These are phyloP conservation scores for Rubia balearica DNA, from an alignment of 305 asterid species.

Conservation along the genomic window DNA sequence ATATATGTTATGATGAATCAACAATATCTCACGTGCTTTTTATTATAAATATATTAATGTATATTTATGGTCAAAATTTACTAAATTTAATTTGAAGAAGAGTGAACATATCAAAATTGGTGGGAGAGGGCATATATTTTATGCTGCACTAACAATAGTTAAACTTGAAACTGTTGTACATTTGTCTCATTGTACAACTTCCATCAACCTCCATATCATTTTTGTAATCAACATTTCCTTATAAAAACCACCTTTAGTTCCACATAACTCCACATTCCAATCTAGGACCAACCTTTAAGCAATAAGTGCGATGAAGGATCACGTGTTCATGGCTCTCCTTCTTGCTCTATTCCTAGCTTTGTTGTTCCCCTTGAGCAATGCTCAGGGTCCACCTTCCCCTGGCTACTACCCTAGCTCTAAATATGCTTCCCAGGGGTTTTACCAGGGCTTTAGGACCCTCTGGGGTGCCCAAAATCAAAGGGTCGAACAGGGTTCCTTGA, in stretches of 20 bases:
- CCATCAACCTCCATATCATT: slow-evolving; percentile 33
- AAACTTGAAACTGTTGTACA: neutral
- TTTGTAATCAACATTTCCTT: slow-evolving; percentile 22
- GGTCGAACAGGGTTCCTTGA: slow-evolving; percentile 43
- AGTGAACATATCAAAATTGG: too few species aligned
- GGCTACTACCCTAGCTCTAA: slow-evolving; percentile 68
- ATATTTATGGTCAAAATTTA: too few species aligned
- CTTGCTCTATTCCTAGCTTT: slow-evolving; percentile 27
- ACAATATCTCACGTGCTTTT: too few species aligned
- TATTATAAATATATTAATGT: too few species aligned
- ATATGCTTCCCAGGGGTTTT: slow-evolving; percentile 36
- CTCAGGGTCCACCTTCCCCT: slow-evolving; percentile 69
- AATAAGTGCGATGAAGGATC: neutral
- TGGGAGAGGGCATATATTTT: neutral
- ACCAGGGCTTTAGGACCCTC: slow-evolving; percentile 44
- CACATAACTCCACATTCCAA: slow-evolving; percentile 16
- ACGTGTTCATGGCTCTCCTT: slow-evolving; percentile 34
- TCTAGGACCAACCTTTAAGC: neutral
- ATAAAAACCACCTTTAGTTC: slow-evolving; percentile 32
- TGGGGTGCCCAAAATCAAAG: slow-evolving; percentile 93
- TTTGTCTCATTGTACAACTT: slow-evolving; percentile 31
- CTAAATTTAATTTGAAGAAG: too few species aligned
- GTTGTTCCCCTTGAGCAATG: slow-evolving; percentile 35
- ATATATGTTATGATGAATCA: too few species aligned
- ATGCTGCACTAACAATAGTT: neutral